Conservation (phyloP, 768 basidiomycete species). For the Lactifluus subvellereus region DNA sequence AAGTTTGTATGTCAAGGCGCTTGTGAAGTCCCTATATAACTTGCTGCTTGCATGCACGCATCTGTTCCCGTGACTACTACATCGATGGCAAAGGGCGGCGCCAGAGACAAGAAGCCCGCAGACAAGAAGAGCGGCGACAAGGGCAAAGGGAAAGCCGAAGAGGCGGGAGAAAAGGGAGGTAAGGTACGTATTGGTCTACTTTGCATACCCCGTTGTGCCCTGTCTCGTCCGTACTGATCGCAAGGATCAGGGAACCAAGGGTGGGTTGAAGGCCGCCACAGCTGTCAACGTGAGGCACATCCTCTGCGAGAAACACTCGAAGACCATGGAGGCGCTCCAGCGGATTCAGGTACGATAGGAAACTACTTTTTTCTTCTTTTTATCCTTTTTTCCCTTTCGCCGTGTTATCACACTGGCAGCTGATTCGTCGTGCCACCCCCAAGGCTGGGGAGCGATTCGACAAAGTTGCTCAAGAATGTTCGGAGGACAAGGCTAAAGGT, state of each 20-base stretch:
- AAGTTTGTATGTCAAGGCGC: too few species aligned
- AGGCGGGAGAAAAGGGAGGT: slow-evolving; percentile 3
- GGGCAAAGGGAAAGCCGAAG: slow-evolving; percentile 15
- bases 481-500: slow-evolving; percentile 90
- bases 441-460: slow-evolving; percentile 79
- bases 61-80: neutral
- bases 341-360: slow-evolving; percentile 61
- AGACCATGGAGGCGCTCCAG: slow-evolving; percentile 67
- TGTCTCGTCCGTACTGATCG: neutral
- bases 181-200: slow-evolving; percentile 1
- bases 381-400: neutral
- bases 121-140: slow-evolving; percentile 36
- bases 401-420: neutral
- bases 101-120: slow-evolving; percentile 38
- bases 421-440: neutral
- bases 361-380: neutral
- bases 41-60: too few species aligned
- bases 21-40: neutral
- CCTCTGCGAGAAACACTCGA: slow-evolving; percentile 82
- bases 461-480: slow-evolving; percentile 86
- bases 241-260: slow-evolving; percentile 40
- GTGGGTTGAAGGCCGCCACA: slow-evolving; percentile 67
- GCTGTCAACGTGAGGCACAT: slow-evolving; percentile 85
- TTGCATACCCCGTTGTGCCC: neutral
- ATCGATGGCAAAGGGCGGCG: slow-evolving; percentile 10